phyloP scores from a whole-genome alignment of 1,284 basidiomycete species.

The Grifola frondosa region DNA sequence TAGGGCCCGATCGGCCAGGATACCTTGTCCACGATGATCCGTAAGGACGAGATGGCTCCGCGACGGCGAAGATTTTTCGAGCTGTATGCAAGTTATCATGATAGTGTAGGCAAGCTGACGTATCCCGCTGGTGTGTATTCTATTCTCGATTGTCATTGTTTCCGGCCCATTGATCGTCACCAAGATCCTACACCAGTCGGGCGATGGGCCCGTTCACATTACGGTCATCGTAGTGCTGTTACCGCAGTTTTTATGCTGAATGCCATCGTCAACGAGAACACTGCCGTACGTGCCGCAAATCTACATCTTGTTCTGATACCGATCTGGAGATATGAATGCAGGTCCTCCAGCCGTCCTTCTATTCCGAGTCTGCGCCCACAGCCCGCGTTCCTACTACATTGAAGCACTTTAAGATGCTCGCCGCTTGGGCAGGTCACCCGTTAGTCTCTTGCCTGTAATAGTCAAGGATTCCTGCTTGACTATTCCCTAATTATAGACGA shows the following conservation, averaged over 20 bases:
- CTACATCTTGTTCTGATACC: conserved; percentile 1
- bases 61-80: conserved; percentile 55
- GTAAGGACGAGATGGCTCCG: conserved; percentile 65
- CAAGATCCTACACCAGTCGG: conserved; percentile 59
- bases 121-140: conserved; percentile 58
- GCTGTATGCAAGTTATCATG: conserved; percentile 38
- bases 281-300: conserved; percentile 39
- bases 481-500: conserved; percentile 37
- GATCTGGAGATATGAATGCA: conserved; percentile 2
- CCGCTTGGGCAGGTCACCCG: conserved; percentile 55
- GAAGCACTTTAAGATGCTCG: conserved; percentile 71
- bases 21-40: conserved; percentile 64
- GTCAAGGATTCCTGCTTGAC: neutral
- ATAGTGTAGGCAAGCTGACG: conserved; percentile 45
- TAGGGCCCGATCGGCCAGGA: conserved; percentile 67
- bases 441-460: conserved; percentile 34
- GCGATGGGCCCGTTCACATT: conserved; percentile 55
- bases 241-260: conserved; percentile 71
- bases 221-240: conserved; percentile 51
- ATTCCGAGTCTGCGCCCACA: conserved; percentile 1
- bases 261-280: conserved; percentile 64
- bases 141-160: neutral
- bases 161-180: neutral
- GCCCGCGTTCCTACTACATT: conserved; percentile 65
- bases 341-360: conserved; percentile 15